Evolutionary conservation across 768 basidiomycete genomes (phyloP), one percentile per base, ranked within the genome.

Genomic region (Mycena pura): DNA sequence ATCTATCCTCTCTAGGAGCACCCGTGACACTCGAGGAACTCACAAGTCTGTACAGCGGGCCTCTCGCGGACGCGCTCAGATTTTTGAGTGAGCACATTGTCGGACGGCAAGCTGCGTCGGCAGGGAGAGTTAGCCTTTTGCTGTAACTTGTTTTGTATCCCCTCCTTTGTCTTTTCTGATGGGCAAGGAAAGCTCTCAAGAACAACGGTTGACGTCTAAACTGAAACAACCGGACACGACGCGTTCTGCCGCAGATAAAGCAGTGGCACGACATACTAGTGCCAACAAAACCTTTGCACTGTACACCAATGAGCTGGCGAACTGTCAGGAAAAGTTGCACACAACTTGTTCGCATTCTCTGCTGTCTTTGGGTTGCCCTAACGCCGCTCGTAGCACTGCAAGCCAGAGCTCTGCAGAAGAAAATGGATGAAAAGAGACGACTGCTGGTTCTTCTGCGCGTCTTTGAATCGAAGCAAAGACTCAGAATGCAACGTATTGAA

Each of bases 21-120:
- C 64, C 64, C 3, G 28, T 68, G 9, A 56, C 67, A 2, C 48
- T 61, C 24, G 64, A 68, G 2, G 63, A 68, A 59, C 63, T 57
- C 51, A 44, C 38, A 19, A 57, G 54, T n/a, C 31, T 68, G 2
- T 60, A 49, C 28, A 58, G 48, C 14, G 64, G 63, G 3, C 52
- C 60, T 28, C 58, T 68, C 19, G 60, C 49, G 2, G 67, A 65
- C 22, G 54, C 51, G 22, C 49, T 68, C n/a, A 24, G 29, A 5
- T 68, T 68, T 44, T 44, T 68, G 6, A 53, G 61, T 11, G 53
- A 65, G 29, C 66, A 67, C 44, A 6, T 67, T 24, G 58, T 56
- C 17, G 66, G 66, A 19, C 56, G 66, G 7, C 40, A 45, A 13
- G 45, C 19, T 10, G 56, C 63, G 17, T 49, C 57, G 2, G 32